Conservation (phyloP, 2,329 filamentous ascomycete genomes). For the Xylaria sp. region DNA sequence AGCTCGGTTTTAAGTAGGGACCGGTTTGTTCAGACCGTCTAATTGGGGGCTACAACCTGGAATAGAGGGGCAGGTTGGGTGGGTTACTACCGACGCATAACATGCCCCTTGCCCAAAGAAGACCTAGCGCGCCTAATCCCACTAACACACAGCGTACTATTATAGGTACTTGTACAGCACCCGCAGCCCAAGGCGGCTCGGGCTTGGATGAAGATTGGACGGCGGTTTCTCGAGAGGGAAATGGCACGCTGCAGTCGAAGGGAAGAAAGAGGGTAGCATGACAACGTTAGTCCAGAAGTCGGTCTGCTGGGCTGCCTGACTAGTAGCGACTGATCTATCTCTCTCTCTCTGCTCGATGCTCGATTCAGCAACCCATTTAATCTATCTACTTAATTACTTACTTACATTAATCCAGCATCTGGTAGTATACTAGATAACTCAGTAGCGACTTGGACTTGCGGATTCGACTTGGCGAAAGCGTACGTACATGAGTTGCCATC, state of each 20-base stretch:
- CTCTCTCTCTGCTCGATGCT: background rate
- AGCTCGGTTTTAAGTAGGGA: conserved; percentile 2
- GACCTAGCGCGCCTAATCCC: conserved; percentile 27
- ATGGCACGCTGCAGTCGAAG: conserved; percentile 24
- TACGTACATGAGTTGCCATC: conserved; percentile 4
- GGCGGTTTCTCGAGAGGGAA: conserved; percentile 20
- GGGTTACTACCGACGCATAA: conserved; percentile 26
- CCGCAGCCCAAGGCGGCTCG: conserved; percentile 20
- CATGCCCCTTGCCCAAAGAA: conserved; percentile 25
- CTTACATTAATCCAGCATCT: background rate
- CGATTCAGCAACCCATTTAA: background rate
- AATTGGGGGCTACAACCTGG: conserved; percentile 5
- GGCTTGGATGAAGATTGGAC: conserved; percentile 28
- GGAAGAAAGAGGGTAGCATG: conserved; percentile 22
- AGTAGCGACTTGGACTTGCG: background rate
- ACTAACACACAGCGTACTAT: conserved; percentile 14
- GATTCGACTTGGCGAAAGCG: background rate
- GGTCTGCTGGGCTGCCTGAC: conserved; percentile 14
- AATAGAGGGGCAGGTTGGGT: conserved; percentile 26
- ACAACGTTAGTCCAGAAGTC: conserved; percentile 22
- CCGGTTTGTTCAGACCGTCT: background rate
- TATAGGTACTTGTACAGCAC: background rate
- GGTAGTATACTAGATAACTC: background rate
- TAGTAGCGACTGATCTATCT: background rate
- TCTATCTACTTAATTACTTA: background rate